A percentile compares a stretch with the other conserved stretches of the same genome.
Evolutionary conservation across 164 flowering plant species (phyloP).

Genomic region (Sextonia rubra): DNA sequence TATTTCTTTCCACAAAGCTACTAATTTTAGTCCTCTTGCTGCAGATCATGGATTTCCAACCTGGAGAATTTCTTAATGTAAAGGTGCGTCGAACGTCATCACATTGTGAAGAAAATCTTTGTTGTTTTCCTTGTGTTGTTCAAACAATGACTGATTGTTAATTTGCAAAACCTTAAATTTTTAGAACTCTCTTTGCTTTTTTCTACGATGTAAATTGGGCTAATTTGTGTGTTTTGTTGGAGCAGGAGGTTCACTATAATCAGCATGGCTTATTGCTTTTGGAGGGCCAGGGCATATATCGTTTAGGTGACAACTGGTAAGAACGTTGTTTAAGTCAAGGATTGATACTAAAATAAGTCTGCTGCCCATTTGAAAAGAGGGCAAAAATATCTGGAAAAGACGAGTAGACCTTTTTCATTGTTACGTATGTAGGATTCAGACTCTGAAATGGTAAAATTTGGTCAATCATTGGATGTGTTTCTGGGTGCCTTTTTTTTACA

Average conservation of each 20-base stretch:
- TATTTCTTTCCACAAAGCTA: neutral
- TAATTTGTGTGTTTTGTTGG: constrained; percentile 4
- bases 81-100: constrained; percentile 47
- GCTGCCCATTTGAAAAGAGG: neutral
- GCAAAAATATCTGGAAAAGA: neutral
- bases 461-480: neutral
- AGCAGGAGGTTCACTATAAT: constrained; percentile 95
- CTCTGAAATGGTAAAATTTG: neutral
- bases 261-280: constrained; percentile 92
- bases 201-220: neutral
- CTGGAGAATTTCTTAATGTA: constrained; percentile 92
- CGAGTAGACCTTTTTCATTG: neutral
- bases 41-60: constrained; percentile 98
- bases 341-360: neutral
- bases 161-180: too few relatives aligned
- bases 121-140: too few relatives aligned
- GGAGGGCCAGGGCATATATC: constrained; percentile 96
- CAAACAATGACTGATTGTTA: too few relatives aligned
- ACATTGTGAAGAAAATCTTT: neutral
- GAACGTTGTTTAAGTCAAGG: constrained; percentile 4
- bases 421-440: neutral
- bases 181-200: too few relatives aligned
- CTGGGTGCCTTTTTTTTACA: neutral
- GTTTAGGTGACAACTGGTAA: constrained; percentile 93
- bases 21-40: constrained; percentile 6